These are phyloP conservation scores for Ramaria sp. DNA, from an alignment of 768 basidiomycete species.

Conservation along the genomic window DNA sequence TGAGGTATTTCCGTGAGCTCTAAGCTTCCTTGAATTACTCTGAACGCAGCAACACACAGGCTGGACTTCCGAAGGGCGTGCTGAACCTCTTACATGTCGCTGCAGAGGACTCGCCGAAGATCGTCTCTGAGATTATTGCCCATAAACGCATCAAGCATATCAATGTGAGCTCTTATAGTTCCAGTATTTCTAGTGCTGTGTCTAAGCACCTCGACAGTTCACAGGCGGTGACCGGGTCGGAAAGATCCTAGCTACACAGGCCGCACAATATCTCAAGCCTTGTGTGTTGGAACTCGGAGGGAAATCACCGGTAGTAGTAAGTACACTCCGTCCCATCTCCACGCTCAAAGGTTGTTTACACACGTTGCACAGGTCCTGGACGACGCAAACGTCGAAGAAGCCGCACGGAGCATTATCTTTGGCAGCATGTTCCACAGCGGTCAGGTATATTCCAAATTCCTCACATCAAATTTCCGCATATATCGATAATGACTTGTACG, in stretches of 20 bases:
- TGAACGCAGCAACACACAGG: conserved; percentile 18
- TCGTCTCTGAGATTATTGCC: conserved; percentile 42
- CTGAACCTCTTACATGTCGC: conserved; percentile 44
- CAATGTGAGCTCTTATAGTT: conserved; percentile 27
- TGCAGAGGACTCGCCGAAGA: conserved; percentile 28
- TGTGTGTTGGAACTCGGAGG: conserved; percentile 47
- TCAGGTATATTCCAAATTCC: conserved; percentile 7
- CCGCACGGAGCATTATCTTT: conserved; percentile 36
- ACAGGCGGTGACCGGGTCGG: conserved; percentile 47
- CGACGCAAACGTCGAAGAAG: conserved; percentile 43
- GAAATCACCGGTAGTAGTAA: conserved; percentile 39
- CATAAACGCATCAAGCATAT: conserved; percentile 43
- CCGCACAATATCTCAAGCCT: conserved; percentile 48
- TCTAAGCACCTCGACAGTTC: conserved; percentile 24
- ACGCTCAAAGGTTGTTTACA: neutral
- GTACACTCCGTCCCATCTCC: conserved; percentile 12
- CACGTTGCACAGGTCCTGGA: conserved; percentile 32
- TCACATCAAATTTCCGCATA: neutral
- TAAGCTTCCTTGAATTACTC: neutral
- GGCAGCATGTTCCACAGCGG: conserved; percentile 38
- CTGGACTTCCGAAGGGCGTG: conserved; percentile 50
- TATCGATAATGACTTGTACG: neutral
- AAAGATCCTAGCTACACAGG: conserved; percentile 40
- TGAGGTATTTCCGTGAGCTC: conserved; percentile 19
- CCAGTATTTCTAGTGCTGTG: neutral